Evolutionary conservation across 1,139 yeast species (phyloP), one percentile per base, ranked within the genome.

Genomic region (Ogataea hybrid): DNA sequence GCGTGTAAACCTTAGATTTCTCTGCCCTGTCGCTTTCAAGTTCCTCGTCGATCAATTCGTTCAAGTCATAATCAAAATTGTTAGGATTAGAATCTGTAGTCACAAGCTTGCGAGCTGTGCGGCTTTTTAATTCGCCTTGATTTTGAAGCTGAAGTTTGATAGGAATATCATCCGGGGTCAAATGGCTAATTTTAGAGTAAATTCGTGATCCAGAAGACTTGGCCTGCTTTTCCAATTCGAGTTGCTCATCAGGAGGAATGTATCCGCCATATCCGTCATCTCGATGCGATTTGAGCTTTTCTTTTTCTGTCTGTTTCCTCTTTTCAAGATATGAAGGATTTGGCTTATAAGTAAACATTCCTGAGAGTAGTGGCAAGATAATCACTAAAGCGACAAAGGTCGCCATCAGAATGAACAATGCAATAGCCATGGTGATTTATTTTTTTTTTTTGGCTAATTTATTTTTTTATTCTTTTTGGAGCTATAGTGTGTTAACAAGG

Each of bases 11-110:
- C n/a, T 25, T 20, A 3, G 23, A 10, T 11, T 40, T 32, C 22
- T 52, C 55, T 3, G 31, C 27, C 15, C 31, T 33, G 20, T 61
- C 65, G 3, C 47, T 47, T 15, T 39, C 65, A 21, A 67, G 57
- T 51, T 73, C 75, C 49, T 75, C 77, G 34, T 67, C 63, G 40
- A 73, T 71, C 25, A 76, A 59, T 41, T 68, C 69, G 49, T 77
- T 76, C 39, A 77, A 59, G 32, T 73, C 75, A 47, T 74, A 69
- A 49, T 70, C 74, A 52, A 60, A 69, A 22, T 49, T 53, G 53
- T 66, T 61, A 4, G 73, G 72, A 46, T 68, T 51, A 6, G 36
- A 18, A 30, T 54, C 62, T 48, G 58, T 14, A 7, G 15, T 36
- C 44, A 48, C 44, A 51, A 46, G 39, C 9, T 12, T 39, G 44